phyloP scores from a whole-genome alignment of 306 rosid species.

The Pyrus bretschneideri region DNA sequence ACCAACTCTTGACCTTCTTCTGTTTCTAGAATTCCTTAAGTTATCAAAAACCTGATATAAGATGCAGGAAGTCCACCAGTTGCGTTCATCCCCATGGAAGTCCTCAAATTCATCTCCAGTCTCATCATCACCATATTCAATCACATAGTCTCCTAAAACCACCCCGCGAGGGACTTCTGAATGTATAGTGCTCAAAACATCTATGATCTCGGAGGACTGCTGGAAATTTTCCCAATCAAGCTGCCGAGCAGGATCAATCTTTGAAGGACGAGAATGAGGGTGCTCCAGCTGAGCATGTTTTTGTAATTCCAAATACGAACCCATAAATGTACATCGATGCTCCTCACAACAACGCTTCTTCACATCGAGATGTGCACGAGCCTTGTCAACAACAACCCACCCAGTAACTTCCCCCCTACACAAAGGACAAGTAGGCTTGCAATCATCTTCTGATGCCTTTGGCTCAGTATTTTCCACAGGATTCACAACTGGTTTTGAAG shows the following conservation, averaged over 20 bases:
- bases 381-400: constrained; percentile 66
- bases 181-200: constrained; percentile 93
- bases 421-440: constrained; percentile 73
- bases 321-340: constrained; percentile 56
- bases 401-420: constrained; percentile 92
- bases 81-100: constrained; percentile 75
- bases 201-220: constrained; percentile 91
- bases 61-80: constrained; percentile 98
- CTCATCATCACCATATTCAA: constrained; percentile 88
- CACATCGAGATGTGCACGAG: constrained; percentile 61
- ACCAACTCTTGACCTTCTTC: constrained; percentile 70
- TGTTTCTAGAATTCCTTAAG: constrained; percentile 76
- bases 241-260: constrained; percentile 85
- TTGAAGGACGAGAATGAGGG: constrained; percentile 85
- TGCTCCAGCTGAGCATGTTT: constrained; percentile 76
- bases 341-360: constrained; percentile 88
- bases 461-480: constrained; percentile 28
- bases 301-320: constrained; percentile 70
- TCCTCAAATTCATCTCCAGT: constrained; percentile 79
- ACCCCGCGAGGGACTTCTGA: constrained; percentile 88
- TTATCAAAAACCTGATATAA: constrained; percentile 85
- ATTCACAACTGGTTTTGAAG: constrained; percentile 35
- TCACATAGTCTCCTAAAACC: constrained; percentile 90
- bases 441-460: constrained; percentile 32
- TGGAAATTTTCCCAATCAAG: constrained; percentile 99